Percentiles rank a stretch among this genome's conserved stretches.
Conservation (phyloP, 1,139 yeast genomes). For the Nakaseomyces bracarensis region DNA sequence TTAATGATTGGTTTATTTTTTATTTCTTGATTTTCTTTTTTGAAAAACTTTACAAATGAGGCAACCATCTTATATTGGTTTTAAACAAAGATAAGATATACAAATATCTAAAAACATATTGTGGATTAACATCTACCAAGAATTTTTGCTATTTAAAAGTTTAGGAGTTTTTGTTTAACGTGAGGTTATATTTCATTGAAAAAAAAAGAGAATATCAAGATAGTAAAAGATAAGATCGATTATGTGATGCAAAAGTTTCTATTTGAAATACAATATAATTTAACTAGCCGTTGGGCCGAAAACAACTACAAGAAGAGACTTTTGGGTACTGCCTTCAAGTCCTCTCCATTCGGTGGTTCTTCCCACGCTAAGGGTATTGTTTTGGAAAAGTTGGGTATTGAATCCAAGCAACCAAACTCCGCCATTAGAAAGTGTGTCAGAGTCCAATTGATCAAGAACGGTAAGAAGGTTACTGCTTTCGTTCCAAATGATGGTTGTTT, state of each 20-base stretch:
- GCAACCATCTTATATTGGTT: too few species aligned
- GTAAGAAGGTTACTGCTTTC: slow-evolving; percentile 99
- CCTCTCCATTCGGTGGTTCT: slow-evolving; percentile 99
- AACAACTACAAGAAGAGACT: slow-evolving; percentile 96
- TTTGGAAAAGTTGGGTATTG: slow-evolving; percentile 98
- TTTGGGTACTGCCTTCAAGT: slow-evolving; percentile 98
- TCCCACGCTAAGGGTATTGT: slow-evolving; percentile 99
- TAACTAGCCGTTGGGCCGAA: slow-evolving; percentile 91
- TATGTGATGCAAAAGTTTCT: too few species aligned
- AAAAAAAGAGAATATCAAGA: not conserved
- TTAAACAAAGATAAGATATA: too few species aligned
- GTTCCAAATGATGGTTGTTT: slow-evolving; percentile 99
- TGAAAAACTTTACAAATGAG: too few species aligned
- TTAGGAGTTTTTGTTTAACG: too few species aligned
- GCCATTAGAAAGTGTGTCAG: slow-evolving; percentile 99
- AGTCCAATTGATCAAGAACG: slow-evolving; percentile 99
- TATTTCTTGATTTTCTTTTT: too few species aligned
- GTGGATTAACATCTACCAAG: too few species aligned
- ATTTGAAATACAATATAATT: slow-evolving; percentile 14
- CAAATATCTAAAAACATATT: too few species aligned
- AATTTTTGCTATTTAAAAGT: too few species aligned
- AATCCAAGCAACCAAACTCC: slow-evolving; percentile 99
- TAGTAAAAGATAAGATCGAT: too few species aligned
- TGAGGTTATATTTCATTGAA: too few species aligned
- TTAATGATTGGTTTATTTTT: too few species aligned